Evolutionary conservation across 306 rosid genomes (phyloP), one percentile per base, ranked within the genome.

Genomic region (Dalbergia cultrata): DNA sequence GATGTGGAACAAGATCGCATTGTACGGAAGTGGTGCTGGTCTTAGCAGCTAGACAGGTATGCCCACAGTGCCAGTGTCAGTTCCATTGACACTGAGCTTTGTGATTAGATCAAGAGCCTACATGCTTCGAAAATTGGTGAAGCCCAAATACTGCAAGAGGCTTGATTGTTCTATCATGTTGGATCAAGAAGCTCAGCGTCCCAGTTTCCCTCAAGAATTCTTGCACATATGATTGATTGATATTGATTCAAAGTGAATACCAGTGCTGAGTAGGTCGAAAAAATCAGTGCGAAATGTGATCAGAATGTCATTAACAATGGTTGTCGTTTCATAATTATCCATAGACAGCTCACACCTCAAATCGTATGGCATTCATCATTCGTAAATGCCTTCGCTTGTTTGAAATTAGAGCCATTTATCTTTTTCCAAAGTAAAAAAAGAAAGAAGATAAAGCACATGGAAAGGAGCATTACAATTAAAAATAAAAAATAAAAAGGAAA

Each of bases 1-100:
- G 70, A 80, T 74, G 81, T 93, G 99, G 2, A 78, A 81, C 53
- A 86, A 87, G 83, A 80, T 93, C 52, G 94, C 99, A 4, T 53
- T 95, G 66, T 95, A 95, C 61, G 99, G 99, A 14, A 90, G 99
- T 54, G 99, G 97, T 43, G 90, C 90, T 2, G 61, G 87, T 11
- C 60, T 95, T 52, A 93, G 95, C 82, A 93, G 89, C 81, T 49
- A 91, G 49, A 85, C 97, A 0, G 97, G 97, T 2, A 83, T 89
- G 82, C 80, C 97, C 17, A 33, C 86, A 6, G 41, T 81, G 75
- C 91, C 99, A 9, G 95, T 95, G 80, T n/a, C n/a, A n/a, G n/a
- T n/a, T n/a, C 86, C 86, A 4, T 58, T 95, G 85, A 87, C 82
- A 41, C 53, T 93, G 89, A 82, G 41, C 75, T 89, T 95, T 67